Evolutionary conservation across 352 stramenopile genomes (phyloP).

Genomic region (Pythium volutum): DNA sequence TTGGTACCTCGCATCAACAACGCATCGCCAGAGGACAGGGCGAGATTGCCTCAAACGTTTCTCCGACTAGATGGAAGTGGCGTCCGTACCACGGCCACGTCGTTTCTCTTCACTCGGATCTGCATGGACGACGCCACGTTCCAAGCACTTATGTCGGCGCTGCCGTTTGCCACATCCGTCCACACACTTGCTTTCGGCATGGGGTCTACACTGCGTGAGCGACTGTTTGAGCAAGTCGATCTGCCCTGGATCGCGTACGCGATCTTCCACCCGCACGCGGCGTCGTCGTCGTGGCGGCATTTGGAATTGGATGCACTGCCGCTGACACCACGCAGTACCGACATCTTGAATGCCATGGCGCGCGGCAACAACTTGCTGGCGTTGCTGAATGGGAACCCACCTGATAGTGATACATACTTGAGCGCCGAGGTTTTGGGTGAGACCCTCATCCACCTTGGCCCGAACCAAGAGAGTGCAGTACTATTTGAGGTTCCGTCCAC

Average conservation of each 20-base stretch:
- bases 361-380: slow-evolving; percentile 2
- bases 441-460: not conserved
- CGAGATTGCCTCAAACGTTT: too few relatives aligned
- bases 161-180: not conserved
- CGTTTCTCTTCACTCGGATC: too few relatives aligned
- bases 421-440: not conserved
- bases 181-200: not conserved
- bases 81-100: too few relatives aligned
- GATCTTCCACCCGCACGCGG: not conserved
- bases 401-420: not conserved
- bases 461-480: not conserved
- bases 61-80: too few relatives aligned
- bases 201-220: not conserved
- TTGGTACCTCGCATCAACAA: too few relatives aligned
- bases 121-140: not conserved
- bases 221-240: not conserved
- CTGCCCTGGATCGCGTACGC: slow-evolving; percentile 6
- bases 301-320: not conserved
- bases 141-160: not conserved
- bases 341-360: not conserved
- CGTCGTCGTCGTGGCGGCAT: not conserved
- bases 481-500: not conserved
- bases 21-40: too few relatives aligned
- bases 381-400: not conserved
- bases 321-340: not conserved